Evolutionary conservation across 768 basidiomycete genomes (phyloP).

Genomic region (Tremella yokohamensis): DNA sequence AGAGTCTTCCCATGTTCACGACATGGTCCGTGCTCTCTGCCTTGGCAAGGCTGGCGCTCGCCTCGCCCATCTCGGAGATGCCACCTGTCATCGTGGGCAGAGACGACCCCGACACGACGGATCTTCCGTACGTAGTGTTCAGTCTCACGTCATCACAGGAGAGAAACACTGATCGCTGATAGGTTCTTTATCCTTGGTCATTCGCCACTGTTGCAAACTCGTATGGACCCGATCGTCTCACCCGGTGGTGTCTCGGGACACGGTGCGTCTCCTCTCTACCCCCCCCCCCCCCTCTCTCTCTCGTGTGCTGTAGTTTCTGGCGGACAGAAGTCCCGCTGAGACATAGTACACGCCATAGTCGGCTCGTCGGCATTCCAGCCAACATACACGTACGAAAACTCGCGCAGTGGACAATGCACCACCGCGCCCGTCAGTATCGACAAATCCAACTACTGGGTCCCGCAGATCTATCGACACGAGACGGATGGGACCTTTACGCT

Average conservation of each 20-base stretch:
- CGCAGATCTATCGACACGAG: constrained; percentile 25
- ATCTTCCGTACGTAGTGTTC: no score
- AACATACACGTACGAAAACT: constrained; percentile 18
- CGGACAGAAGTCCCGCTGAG: not conserved
- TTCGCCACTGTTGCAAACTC: constrained; percentile 13
- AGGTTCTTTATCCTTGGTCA: constrained; percentile 23
- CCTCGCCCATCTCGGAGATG: not conserved
- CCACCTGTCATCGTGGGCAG: not conserved
- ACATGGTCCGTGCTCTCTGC: no score
- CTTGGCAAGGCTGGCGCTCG: no score
- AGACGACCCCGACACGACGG: no score
- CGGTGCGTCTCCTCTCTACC: constrained; percentile 17
- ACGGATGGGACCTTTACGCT: constrained; percentile 12
- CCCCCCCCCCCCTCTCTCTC: not conserved
- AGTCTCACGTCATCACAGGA: no score
- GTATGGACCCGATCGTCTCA: constrained; percentile 29
- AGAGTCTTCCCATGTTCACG: no score
- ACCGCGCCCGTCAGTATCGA: constrained; percentile 31
- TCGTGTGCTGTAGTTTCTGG: not conserved
- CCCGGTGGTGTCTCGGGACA: constrained; percentile 29
- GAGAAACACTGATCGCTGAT: not conserved
- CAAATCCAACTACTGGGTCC: constrained; percentile 36
- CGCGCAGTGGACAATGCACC: constrained; percentile 57
- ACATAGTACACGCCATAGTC: constrained; percentile 27
- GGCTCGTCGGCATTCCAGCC: constrained; percentile 26